These are phyloP conservation scores for Prasinococcaceae sp. DNA, from an alignment of 139 green algal genomes.

Conservation along the genomic window DNA sequence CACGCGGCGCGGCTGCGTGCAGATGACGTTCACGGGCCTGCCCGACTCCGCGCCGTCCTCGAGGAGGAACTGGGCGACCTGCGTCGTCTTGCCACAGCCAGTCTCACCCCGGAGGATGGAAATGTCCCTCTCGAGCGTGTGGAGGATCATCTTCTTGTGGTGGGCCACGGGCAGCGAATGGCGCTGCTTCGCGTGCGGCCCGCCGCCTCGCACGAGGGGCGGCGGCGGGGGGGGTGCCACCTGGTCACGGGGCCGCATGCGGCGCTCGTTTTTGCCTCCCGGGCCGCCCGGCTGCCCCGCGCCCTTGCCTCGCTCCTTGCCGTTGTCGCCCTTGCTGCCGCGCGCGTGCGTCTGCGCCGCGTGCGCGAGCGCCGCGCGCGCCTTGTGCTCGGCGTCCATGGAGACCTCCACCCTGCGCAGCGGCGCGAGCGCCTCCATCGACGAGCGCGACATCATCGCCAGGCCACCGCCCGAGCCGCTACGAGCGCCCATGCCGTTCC, in stretches of 20 bases:
- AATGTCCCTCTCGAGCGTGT: too few relatives aligned
- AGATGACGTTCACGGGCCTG: conserved; percentile 6
- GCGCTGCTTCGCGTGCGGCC: neutral
- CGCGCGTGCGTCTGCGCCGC: too few relatives aligned
- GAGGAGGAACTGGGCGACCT: conserved; percentile 72
- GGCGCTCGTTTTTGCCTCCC: neutral
- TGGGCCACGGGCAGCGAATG: neutral
- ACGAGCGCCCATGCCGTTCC: neutral
- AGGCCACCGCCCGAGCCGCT: neutral
- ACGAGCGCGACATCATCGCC: neutral
- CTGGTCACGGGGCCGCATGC: neutral
- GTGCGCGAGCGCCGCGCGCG: too few relatives aligned
- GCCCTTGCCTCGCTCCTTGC: neutral
- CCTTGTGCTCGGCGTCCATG: neutral
- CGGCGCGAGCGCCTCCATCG: neutral
- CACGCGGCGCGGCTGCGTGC: conserved; percentile 21
- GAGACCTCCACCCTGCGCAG: neutral
- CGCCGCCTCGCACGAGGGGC: neutral
- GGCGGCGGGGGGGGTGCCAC: neutral
- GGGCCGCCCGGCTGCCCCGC: neutral
- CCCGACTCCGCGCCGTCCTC: conserved; percentile 41
- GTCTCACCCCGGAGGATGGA: conserved; percentile 38
- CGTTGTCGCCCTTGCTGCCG: neutral
- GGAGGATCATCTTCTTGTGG: neutral
- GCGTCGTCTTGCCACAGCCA: conserved; percentile 49